Base-by-base conservation (phyloP, 108 stramenopile genomes). In the Skeletonema grethae region DNA sequence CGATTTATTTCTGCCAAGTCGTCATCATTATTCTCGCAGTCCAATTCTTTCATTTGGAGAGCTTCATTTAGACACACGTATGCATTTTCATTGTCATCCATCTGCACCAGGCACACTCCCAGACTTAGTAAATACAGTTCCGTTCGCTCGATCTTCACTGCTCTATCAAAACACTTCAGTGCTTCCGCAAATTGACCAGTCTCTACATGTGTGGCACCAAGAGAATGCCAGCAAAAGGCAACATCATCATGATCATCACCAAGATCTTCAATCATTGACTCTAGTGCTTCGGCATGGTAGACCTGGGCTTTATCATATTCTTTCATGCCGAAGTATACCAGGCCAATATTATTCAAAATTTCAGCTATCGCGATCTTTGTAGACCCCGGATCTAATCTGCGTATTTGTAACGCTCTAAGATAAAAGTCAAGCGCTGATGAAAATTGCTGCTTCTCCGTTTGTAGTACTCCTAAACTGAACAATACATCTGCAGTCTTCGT, bases 281-380 rank as follows among this genome's bases (percentile, higher is more conserved):
- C 71, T 15, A 84, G 72, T 35, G 79, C 75, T 32, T 80, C 76
- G 25, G 75, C 46, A 12, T 84, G 79, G 68, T 76, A 81, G 29
- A 76, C 65, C 25, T 71, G 76, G 32, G 83, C 83, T 63, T 81
- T 77, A 15, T 81, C 72, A 46, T 73, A 82, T 63, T 84, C 79
- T 24, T 77, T 63, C 73, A 77, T 84, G 11, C 77, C 76, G 34
- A 77, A 77, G 66, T 76, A 76, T 4, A 70, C 61, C 25, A 68
- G 61, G 30, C 83, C 83, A 62, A 84, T 77, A 50, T 81, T 76
- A 60, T 77, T 75, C n/a, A 84, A 66, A 6, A 80, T 72, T 67
- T 84, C 80, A 16, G 79, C 80, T n/a, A 81, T 57, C 2, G 36
- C 64, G 16, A 63, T 59, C 60, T 63, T 76, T 11, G 75, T 76